phyloP scores from a whole-genome alignment of 2,329 filamentous ascomycete genomes.

The Purpureocillium takamizusanense region DNA sequence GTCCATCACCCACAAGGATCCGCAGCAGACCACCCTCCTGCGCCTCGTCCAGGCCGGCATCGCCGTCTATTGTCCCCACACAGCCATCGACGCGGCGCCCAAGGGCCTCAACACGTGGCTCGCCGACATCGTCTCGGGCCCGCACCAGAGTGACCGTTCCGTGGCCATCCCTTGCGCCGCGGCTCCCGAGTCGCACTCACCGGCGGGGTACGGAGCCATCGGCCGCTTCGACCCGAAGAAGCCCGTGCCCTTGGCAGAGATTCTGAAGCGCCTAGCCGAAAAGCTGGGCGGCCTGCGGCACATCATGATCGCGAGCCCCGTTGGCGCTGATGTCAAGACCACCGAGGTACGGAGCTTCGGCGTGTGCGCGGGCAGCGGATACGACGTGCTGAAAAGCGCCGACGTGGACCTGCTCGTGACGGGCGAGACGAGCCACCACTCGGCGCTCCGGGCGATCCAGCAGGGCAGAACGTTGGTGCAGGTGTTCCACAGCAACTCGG shows the following conservation, averaged over 20 bases:
- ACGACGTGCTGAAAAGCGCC: slow-evolving; percentile 60
- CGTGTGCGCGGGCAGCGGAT: slow-evolving; percentile 85
- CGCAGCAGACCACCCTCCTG: slow-evolving; percentile 80
- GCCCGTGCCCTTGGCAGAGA: slow-evolving; percentile 28
- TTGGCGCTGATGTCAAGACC: slow-evolving; percentile 30
- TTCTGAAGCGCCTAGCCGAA: slow-evolving; percentile 49
- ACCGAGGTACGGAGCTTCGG: slow-evolving; percentile 58
- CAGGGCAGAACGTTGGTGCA: slow-evolving; percentile 73
- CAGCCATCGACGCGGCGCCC: slow-evolving; percentile 79
- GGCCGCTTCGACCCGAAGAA: slow-evolving; percentile 26
- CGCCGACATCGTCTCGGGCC: slow-evolving; percentile 68
- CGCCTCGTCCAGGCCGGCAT: slow-evolving; percentile 77
- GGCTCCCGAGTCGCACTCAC: slow-evolving; percentile 32
- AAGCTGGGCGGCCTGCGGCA: slow-evolving; percentile 56
- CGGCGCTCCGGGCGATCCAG: slow-evolving; percentile 79
- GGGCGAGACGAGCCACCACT: slow-evolving; percentile 89
- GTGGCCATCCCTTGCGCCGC: slow-evolving; percentile 36
- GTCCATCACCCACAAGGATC: slow-evolving; percentile 71
- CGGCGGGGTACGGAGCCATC: slow-evolving; percentile 43
- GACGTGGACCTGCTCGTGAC: slow-evolving; percentile 78
- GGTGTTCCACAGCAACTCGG: slow-evolving; percentile 89
- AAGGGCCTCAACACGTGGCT: slow-evolving; percentile 92
- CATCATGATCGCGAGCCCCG: slow-evolving; percentile 40
- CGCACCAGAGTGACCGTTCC: slow-evolving; percentile 25
- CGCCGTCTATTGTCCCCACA: slow-evolving; percentile 93